Conservation (phyloP, 164 flowering plant species). For the Chimonanthus salicifolius region DNA sequence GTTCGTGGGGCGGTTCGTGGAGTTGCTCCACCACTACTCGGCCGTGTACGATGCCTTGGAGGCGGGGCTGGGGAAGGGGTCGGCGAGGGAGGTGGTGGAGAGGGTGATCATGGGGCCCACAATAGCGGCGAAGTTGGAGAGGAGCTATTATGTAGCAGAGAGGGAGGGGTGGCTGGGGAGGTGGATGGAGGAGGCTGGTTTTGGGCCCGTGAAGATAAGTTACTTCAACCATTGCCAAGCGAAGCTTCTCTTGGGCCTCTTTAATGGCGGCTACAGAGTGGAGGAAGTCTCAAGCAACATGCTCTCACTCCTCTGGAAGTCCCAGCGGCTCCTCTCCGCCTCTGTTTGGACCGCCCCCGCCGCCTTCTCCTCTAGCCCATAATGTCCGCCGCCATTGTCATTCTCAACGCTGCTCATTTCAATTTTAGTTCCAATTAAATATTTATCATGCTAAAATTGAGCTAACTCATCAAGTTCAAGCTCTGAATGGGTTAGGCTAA, state of each 20-base stretch:
- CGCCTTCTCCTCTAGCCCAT: conserved; percentile 5
- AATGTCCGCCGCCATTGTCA: background rate
- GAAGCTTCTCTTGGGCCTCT: conserved; percentile 58
- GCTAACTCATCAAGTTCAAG: too few relatives aligned
- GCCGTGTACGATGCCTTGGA: conserved; percentile 72
- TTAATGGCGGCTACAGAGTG: conserved; percentile 68
- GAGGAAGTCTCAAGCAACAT: conserved; percentile 46
- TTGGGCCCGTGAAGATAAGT: conserved; percentile 35
- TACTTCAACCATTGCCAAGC: conserved; percentile 78
- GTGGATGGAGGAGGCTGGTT: conserved; percentile 46
- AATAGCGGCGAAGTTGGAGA: conserved; percentile 46
- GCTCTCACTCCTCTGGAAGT: conserved; percentile 67
- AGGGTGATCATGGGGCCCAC: conserved; percentile 64
- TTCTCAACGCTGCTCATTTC: background rate
- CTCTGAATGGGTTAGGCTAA: too few relatives aligned
- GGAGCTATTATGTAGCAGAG: conserved; percentile 29
- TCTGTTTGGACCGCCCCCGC: conserved; percentile 44
- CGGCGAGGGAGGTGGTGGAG: conserved; percentile 63
- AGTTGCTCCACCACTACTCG: conserved; percentile 68
- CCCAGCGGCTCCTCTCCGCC: conserved; percentile 62
- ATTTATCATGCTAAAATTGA: too few relatives aligned
- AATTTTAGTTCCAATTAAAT: too few relatives aligned
- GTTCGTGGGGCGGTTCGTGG: conserved; percentile 59
- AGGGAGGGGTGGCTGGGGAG: conserved; percentile 33
- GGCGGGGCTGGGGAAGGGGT: conserved; percentile 62